Base-by-base conservation (phyloP, 208 protist genomes). In the Crithidia expoeki region DNA sequence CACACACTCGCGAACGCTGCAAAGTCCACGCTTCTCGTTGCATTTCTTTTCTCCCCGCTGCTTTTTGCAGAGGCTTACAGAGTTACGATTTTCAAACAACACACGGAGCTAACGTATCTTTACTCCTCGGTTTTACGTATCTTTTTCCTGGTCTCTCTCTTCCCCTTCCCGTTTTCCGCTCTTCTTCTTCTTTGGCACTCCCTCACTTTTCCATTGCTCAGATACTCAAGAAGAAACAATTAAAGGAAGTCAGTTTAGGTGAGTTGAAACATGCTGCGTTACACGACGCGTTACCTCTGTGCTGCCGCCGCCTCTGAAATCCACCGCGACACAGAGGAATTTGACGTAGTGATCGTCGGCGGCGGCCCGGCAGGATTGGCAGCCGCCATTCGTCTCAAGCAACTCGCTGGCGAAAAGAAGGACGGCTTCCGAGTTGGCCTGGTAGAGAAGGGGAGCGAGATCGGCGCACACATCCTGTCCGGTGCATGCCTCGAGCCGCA, bases 271-370 rank as follows among this genome's bases (percentile, higher is more conserved):
- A 90, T 90, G 84, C 52, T 90, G 40, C 80, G 84, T 53, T 79
- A 60, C 34, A 80, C 65, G 2, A 52, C 58, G n/a, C 73, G 74
- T 14, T 52, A 72, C 23, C 57, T 88, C 0, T 89, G 77, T 51
- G 82, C 76, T 30, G 79, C 76, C 19, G 53, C 53, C 30, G 42
- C 79, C 76, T 30, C 80, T 34, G 71, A 51, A 10, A 50, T 95
- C 56, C 79, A 90, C 58, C 86, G 96, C 34, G 94, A 95, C 21
- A 74, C 83, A 5, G 97, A 98, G 80, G 92, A 98, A 52, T 98
- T 97, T 65, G 98, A 99, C 73, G 97, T 99, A n/a, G 86, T 99
- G 10, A 88, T 99, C 64, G 94, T 99, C 12, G 97, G 98, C 16
- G 98, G 88, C 33, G 98, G 98, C 34, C 98, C 98, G 16, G 84